Conservation (phyloP, 179 eudicot species). For the Dionaea muscipula region DNA sequence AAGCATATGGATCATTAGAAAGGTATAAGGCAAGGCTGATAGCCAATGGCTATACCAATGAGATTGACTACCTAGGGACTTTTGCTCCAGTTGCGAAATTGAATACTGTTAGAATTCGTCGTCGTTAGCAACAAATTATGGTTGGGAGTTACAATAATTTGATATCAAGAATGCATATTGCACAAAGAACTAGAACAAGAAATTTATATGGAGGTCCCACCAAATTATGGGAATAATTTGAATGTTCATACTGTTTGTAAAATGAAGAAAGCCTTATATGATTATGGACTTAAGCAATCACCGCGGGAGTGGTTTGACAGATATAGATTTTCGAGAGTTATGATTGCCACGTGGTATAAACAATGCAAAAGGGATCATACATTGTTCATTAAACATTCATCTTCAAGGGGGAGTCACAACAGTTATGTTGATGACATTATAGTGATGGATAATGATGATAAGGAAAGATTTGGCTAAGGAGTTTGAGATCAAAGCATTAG, state of each 20-base stretch:
- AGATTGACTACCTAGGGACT: slow-evolving; percentile 2
- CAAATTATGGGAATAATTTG: not conserved
- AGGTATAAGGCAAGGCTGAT: slow-evolving; percentile 5
- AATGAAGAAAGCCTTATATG: slow-evolving; percentile 2
- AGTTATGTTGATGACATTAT: slow-evolving; percentile 1
- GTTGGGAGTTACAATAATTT: slow-evolving; percentile 2
- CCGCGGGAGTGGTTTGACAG: not conserved
- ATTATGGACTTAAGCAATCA: slow-evolving; percentile 1
- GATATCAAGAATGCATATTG: slow-evolving; percentile 2
- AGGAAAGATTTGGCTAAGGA: not conserved
- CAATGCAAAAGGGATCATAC: not conserved
- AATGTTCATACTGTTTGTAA: not conserved
- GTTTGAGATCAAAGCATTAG: no score
- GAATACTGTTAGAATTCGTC: not conserved
- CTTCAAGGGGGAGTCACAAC: not conserved
- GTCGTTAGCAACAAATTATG: slow-evolving; percentile 1
- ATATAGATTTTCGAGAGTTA: not conserved
- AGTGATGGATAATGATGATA: not conserved
- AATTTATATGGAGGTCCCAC: not conserved
- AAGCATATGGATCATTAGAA: not conserved
- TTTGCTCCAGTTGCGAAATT: slow-evolving; percentile 2
- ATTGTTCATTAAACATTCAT: no score
- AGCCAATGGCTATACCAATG: slow-evolving; percentile 1
- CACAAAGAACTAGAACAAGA: not conserved
- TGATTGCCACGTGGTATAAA: not conserved